Evolutionary conservation across 768 basidiomycete genomes (phyloP).

Genomic region (Trametes meyenii): DNA sequence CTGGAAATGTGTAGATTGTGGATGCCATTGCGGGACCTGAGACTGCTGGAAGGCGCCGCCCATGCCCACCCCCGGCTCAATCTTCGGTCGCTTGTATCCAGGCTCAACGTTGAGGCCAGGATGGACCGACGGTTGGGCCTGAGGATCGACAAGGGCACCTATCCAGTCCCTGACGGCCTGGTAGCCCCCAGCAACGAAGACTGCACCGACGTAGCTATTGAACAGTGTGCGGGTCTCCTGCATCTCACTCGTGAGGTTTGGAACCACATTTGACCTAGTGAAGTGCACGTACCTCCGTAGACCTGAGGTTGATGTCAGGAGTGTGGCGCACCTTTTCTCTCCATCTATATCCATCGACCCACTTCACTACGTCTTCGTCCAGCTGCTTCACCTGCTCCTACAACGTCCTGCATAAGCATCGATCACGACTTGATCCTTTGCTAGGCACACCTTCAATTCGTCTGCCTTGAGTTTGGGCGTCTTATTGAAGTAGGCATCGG

Average conservation of each 20-base stretch:
- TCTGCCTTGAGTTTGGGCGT: slow-evolving; percentile 42
- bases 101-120: slow-evolving; percentile 20
- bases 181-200: slow-evolving; percentile 60
- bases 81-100: slow-evolving; percentile 33
- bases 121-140: slow-evolving; percentile 16
- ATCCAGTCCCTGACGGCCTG: slow-evolving; percentile 58
- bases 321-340: slow-evolving; percentile 55
- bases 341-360: slow-evolving; percentile 56
- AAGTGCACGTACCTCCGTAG: slow-evolving; percentile 38
- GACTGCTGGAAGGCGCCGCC: background rate
- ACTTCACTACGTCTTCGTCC: slow-evolving; percentile 46
- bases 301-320: slow-evolving; percentile 42
- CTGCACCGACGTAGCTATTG: slow-evolving; percentile 65
- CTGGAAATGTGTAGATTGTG: background rate
- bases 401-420: background rate
- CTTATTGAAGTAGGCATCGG: slow-evolving; percentile 48
- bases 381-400: slow-evolving; percentile 39
- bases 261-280: slow-evolving; percentile 32
- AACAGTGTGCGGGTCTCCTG: slow-evolving; percentile 63
- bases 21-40: background rate
- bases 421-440: background rate
- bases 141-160: slow-evolving; percentile 49
- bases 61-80: slow-evolving; percentile 47
- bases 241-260: slow-evolving; percentile 15
- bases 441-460: slow-evolving; percentile 45